phyloP scores from a whole-genome alignment of 768 basidiomycete genomes.

The Postia placenta region DNA sequence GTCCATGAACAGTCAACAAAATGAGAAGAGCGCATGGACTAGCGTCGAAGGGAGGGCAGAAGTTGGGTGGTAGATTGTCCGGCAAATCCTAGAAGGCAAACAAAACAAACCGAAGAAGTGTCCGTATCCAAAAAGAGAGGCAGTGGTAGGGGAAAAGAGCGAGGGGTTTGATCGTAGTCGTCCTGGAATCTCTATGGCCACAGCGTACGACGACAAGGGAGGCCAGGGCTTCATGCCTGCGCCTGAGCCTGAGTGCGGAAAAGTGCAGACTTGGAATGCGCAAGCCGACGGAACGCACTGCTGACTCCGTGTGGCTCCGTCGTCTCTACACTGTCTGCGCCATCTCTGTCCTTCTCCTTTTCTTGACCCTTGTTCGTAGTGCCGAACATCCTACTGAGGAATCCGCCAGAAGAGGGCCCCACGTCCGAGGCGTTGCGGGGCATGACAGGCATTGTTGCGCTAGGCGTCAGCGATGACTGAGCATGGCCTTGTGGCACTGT shows the following conservation, averaged over 20 bases:
- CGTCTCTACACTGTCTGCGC: constrained; percentile 20
- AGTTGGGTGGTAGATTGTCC: constrained; percentile 17
- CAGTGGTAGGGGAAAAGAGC: constrained; percentile 6
- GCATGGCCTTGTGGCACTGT: background rate
- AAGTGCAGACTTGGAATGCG: constrained; percentile 40
- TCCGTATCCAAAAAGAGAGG: constrained; percentile 7
- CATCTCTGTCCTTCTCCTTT: constrained; percentile 24
- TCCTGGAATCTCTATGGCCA: background rate
- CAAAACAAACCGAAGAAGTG: constrained; percentile 4
- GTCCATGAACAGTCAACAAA: constrained; percentile 1
- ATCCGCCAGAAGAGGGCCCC: constrained; percentile 33
- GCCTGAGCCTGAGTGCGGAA: constrained; percentile 27
- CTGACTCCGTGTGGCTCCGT: constrained; percentile 21
- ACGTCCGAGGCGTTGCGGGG: constrained; percentile 8
- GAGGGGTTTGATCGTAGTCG: constrained; percentile 2
- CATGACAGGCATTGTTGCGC: constrained; percentile 21
- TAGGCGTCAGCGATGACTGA: constrained; percentile 7
- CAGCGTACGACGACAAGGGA: constrained; percentile 2
- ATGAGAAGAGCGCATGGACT: constrained; percentile 12
- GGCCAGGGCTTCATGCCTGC: constrained; percentile 12
- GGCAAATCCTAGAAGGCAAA: constrained; percentile 10
- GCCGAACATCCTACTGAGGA: constrained; percentile 74
- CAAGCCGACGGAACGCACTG: constrained; percentile 33
- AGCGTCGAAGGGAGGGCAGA: constrained; percentile 2
- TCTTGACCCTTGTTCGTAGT: constrained; percentile 40